Evolutionary conservation across 164 flowering plant species (phyloP), one percentile per base, ranked within the genome.

Genomic region (Liquidambar formosana): DNA sequence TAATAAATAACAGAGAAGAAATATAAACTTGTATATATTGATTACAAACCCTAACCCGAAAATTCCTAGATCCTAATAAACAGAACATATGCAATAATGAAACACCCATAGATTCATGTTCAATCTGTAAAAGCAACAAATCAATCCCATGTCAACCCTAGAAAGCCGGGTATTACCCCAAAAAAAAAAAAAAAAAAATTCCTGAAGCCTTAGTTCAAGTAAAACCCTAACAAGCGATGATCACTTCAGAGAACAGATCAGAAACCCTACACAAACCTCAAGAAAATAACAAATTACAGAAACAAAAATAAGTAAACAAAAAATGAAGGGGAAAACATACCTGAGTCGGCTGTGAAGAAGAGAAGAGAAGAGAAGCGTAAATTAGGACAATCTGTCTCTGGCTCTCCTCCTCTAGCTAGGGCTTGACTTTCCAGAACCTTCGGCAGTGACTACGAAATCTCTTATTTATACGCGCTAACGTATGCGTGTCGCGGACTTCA

Each of bases 381-480:
- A 54, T 33, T 6, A 33, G 58, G 15, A 54, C 23, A 26, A 54
- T 21, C 27, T 22, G 8, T 54, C 27, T 21, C 58, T 21, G 58
- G 58, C 15, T 54, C 41, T 33, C 41, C 41, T 33, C 41, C 41
- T 2, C 21, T 5, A 54, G 14, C 58, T 54, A 54, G 58, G 28
- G 58, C 58, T 54, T 54, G 58, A 54, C 58, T 54, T 26, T 54
- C 58, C 58, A 23, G 58, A 22, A 54, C 26, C 27, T 54, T 54
- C 28, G 0, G 22, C 2, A 15, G 11, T 54, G 11, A 1, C 21
- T 26, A 23, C 41, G 41, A 33, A 33, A 33, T 33, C 6, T 2
- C 6, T 2, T 33, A 4, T 54, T 21, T 54, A 54, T 54, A 10
- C 27, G 18, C 6, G 54, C 9, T 51, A 51, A 18, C 21, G 54